These are phyloP conservation scores for Hirschioporus abietinus DNA, from an alignment of 768 basidiomycete genomes.

Conservation along the genomic window DNA sequence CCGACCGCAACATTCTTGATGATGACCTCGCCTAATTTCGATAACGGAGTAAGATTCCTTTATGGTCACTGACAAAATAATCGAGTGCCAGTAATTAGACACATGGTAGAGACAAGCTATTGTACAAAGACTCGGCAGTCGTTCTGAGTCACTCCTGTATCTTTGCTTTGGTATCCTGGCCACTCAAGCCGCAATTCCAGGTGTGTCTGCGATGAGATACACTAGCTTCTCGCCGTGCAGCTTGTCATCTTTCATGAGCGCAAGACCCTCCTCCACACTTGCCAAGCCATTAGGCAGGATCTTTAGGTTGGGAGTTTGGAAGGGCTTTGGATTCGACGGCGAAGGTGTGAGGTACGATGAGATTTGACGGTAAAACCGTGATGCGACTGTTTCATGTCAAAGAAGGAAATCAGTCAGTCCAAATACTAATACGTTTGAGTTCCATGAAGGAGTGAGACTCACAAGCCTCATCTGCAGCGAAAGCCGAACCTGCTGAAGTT, in stretches of 20 bases:
- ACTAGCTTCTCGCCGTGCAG: slow-evolving; percentile 7
- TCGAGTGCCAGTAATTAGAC: no score
- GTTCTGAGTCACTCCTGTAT: background rate
- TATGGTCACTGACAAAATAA: no score
- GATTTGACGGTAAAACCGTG: background rate
- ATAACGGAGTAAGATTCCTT: no score
- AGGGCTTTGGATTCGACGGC: background rate
- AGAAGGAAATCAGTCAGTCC: background rate
- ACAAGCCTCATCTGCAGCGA: background rate
- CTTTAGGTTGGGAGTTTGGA: background rate
- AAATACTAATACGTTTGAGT: background rate
- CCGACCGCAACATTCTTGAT: no score
- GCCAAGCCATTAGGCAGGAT: background rate
- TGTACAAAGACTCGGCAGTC: no score
- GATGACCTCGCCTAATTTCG: no score
- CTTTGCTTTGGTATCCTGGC: background rate
- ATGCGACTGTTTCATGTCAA: background rate
- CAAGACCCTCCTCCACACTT: background rate
- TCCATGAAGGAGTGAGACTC: background rate
- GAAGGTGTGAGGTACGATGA: background rate
- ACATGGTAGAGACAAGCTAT: no score
- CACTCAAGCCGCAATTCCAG: background rate
- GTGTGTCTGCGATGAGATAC: slow-evolving; percentile 7
- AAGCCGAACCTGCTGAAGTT: background rate
- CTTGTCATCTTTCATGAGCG: background rate